Conservation (phyloP, 75 land plant genomes). For the Selaginella moellendorffii region DNA sequence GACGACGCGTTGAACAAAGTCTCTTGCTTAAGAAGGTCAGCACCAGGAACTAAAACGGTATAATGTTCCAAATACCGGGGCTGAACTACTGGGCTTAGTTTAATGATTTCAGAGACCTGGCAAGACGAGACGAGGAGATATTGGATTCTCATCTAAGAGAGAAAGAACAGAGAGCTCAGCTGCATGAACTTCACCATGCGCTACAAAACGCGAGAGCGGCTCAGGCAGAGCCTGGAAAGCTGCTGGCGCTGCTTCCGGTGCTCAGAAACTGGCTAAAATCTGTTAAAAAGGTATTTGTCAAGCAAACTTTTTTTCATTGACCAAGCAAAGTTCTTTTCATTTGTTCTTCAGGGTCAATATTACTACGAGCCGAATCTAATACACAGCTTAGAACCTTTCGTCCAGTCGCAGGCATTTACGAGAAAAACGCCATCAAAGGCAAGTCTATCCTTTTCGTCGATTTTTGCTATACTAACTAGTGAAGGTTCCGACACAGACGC, state of each 20-base stretch:
- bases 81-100: not conserved
- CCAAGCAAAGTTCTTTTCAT: too few relatives aligned
- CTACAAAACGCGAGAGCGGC: not conserved
- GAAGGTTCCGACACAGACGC: not conserved
- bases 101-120: not conserved
- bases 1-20: not conserved
- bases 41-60: too few relatives aligned
- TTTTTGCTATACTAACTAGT: too few relatives aligned
- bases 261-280: not conserved
- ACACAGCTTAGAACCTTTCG: not conserved
- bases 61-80: too few relatives aligned
- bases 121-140: not conserved
- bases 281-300: not conserved
- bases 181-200: not conserved
- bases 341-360: not conserved
- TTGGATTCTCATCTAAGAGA: not conserved
- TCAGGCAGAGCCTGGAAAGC: not conserved
- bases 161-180: not conserved
- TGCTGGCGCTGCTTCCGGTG: not conserved
- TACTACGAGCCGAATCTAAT: not conserved
- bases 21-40: not conserved
- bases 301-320: too few relatives aligned
- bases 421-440: not conserved
- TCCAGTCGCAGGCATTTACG: not conserved
- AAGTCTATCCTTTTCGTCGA: not conserved